phyloP scores from a whole-genome alignment of 2,329 filamentous ascomycete genomes.

The Fusarium albosuccineum region DNA sequence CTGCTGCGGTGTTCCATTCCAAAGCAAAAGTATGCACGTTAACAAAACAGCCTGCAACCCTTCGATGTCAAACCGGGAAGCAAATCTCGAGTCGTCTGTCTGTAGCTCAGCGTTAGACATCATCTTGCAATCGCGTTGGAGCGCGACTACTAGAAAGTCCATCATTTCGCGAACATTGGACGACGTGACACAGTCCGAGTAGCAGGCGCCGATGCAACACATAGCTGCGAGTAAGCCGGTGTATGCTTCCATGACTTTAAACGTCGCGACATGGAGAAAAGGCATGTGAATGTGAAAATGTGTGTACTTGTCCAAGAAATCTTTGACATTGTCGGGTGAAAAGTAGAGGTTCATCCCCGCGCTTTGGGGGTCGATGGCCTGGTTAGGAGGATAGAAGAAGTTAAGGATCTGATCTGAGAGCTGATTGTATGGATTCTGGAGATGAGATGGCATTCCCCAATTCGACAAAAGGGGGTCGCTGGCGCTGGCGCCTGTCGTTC shows the following conservation, averaged over 20 bases:
- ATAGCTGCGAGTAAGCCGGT: constrained; percentile 77
- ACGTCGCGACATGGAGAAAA: constrained; percentile 78
- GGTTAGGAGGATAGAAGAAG: constrained; percentile 66
- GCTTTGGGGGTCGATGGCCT: constrained; percentile 64
- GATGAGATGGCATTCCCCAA: constrained; percentile 61
- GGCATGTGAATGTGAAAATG: constrained; percentile 82
- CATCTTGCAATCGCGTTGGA: constrained; percentile 68
- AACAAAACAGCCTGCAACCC: constrained; percentile 77
- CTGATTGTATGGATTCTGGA: constrained; percentile 65
- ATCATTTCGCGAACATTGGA: constrained; percentile 76
- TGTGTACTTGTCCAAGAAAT: constrained; percentile 78
- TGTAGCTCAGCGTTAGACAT: constrained; percentile 49
- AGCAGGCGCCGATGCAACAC: constrained; percentile 81
- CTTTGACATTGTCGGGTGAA: constrained; percentile 75
- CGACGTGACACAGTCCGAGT: constrained; percentile 73
- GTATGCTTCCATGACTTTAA: constrained; percentile 74
- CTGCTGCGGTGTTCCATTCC: constrained; percentile 77
- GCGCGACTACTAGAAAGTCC: constrained; percentile 70
- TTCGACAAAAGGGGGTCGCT: constrained; percentile 62
- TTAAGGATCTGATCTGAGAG: constrained; percentile 68
- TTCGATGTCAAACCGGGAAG: constrained; percentile 64
- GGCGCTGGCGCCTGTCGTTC: constrained; percentile 62
- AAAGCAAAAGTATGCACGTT: constrained; percentile 72
- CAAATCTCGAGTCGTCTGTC: constrained; percentile 43
- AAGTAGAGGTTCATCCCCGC: constrained; percentile 72